Evolutionary conservation across 208 protist genomes (phyloP).

Genomic region (Vickermania ingenoplastis): DNA sequence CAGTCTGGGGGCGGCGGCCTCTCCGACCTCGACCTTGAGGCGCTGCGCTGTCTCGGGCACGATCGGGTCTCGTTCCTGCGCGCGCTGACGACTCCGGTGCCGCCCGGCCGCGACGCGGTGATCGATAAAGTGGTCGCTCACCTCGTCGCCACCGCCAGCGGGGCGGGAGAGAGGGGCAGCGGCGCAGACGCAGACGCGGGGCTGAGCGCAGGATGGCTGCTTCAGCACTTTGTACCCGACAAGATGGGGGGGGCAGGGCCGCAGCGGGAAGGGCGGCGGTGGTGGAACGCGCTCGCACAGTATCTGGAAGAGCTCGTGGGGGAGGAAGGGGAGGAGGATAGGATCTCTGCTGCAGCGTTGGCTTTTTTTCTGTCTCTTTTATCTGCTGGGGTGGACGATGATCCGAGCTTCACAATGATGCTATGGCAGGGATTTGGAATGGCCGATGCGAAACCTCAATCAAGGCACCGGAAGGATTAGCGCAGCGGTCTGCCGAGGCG

Average conservation of each 20-base stretch:
- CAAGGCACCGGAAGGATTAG: neutral
- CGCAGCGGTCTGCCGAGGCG: too few species aligned
- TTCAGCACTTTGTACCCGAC: conserved; percentile 31
- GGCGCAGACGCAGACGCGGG: too few species aligned
- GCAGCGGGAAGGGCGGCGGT: conserved; percentile 17
- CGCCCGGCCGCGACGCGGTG: conserved; percentile 44
- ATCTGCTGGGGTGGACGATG: conserved; percentile 63
- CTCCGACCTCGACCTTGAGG: conserved; percentile 60
- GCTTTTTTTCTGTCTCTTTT: conserved; percentile 66
- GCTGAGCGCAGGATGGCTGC: conserved; percentile 10
- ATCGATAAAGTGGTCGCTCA: conserved; percentile 56
- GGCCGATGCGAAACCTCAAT: conserved; percentile 15
- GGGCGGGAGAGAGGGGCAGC: neutral
- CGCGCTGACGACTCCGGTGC: conserved; percentile 31
- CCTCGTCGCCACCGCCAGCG: conserved; percentile 12
- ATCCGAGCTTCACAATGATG: conserved; percentile 70
- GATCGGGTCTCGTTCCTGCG: conserved; percentile 45
- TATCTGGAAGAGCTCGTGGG: conserved; percentile 22
- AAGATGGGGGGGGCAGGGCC: conserved; percentile 30
- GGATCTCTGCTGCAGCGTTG: conserved; percentile 17
- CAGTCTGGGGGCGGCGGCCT: conserved; percentile 22
- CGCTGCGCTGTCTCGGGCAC: conserved; percentile 50
- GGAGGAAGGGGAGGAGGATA: conserved; percentile 7
- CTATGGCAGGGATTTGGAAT: conserved; percentile 73
- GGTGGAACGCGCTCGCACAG: conserved; percentile 26